phyloP scores from a whole-genome alignment of 768 basidiomycete genomes.

The Pisolithus tinctorius region DNA sequence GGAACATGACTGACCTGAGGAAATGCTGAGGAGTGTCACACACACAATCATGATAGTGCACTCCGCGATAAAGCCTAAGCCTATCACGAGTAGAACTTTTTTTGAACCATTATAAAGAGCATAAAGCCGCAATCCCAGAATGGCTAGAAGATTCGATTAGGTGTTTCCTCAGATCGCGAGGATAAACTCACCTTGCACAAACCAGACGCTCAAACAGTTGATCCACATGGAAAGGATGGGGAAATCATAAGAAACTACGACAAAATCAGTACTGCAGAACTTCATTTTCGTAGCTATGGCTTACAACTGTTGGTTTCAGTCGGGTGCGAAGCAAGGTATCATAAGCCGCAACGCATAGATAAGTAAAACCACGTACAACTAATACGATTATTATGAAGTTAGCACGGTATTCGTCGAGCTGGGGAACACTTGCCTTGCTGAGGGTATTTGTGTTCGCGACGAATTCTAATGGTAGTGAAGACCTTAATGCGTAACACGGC shows the following conservation, averaged over 20 bases:
- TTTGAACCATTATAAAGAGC: background rate
- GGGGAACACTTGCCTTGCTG: too few species aligned
- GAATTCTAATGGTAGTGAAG: too few species aligned
- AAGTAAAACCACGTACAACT: too few species aligned
- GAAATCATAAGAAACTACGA: background rate
- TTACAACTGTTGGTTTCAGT: too few species aligned
- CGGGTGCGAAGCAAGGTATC: too few species aligned
- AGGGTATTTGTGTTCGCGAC: too few species aligned
- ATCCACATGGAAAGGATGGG: background rate
- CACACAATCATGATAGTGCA: background rate
- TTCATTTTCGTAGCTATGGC: too few species aligned
- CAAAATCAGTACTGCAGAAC: background rate
- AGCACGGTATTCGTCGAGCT: too few species aligned
- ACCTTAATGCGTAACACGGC: too few species aligned
- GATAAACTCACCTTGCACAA: background rate
- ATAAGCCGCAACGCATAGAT: too few species aligned
- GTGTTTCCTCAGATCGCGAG: too few species aligned
- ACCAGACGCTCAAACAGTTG: background rate
- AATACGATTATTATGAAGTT: too few species aligned
- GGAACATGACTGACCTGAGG: background rate
- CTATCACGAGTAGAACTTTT: background rate
- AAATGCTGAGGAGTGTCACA: background rate
- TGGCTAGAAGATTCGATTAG: background rate
- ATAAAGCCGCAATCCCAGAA: background rate
- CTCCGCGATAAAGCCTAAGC: background rate